Evolutionary conservation across 176 grass and related monocot species (phyloP).

Genomic region (Cymbopogon citratus): DNA sequence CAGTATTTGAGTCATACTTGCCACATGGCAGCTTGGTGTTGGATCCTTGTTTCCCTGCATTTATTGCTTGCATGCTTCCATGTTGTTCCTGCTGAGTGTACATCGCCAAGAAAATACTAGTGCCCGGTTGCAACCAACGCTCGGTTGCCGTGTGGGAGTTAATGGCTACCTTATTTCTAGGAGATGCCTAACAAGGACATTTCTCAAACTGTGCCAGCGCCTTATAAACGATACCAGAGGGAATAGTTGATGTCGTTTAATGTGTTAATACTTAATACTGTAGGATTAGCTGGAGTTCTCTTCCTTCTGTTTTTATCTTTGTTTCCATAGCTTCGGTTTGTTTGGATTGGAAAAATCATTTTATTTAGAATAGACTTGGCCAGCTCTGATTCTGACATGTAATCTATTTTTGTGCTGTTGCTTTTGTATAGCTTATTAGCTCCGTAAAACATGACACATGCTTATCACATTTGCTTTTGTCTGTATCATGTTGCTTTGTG

Average conservation of each 20-base stretch:
- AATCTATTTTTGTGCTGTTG: background rate
- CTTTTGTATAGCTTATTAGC: background rate
- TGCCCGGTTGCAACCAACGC: too few relatives aligned
- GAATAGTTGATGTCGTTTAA: background rate
- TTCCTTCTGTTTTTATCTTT: background rate
- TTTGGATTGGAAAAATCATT: background rate
- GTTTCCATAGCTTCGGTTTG: background rate
- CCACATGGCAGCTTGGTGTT: too few relatives aligned
- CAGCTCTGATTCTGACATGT: background rate
- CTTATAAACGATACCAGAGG: too few relatives aligned
- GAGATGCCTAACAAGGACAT: too few relatives aligned
- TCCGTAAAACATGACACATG: background rate
- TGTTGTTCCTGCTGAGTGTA: too few relatives aligned
- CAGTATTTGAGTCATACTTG: too few relatives aligned
- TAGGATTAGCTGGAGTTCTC: background rate
- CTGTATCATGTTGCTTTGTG: constrained; percentile 4
- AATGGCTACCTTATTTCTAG: too few relatives aligned
- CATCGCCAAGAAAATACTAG: too few relatives aligned
- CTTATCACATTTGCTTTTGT: background rate
- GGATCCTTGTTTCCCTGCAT: too few relatives aligned
- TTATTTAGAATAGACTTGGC: background rate
- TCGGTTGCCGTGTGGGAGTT: too few relatives aligned
- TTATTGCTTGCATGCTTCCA: too few relatives aligned
- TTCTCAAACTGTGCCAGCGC: too few relatives aligned
- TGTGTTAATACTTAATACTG: background rate